Base-by-base conservation (phyloP, 306 rosid species). In the Prunus mongolica region DNA sequence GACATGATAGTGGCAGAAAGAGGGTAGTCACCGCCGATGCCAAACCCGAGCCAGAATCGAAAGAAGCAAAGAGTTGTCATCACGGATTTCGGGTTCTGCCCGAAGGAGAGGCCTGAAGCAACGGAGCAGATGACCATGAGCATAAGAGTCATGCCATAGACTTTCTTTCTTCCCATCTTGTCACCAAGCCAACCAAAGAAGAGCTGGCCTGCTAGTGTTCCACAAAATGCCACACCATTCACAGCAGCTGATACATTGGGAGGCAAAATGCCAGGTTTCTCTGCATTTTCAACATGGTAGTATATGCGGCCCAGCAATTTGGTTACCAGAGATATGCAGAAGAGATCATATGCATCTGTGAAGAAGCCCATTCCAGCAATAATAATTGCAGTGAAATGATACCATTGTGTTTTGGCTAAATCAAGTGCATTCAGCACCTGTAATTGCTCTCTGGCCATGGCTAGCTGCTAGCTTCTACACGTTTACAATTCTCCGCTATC, bases 171-270 rank as follows among this genome's bases (percentile, higher is more conserved):
- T 22, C 97, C 97, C 81, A 88, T 3, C 76, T 88, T 90, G 79
- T 92, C 96, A 2, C 97, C 96, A 5, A 92, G 86, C 96, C 96
- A 92, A n/a, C 96, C 97, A 13, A 92, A 92, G 86, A 88, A 92
- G 78, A 88, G 97, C 64, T 90, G 90, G 10, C 96, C 97, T 0
- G 87, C 57, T 18, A 92, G 76, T 4, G 96, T 92, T 71, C 97
- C 97, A 8, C 85, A 25, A 28, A 92, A 84, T 6, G 96, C 96
- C 0, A 92, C 93, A 6, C 96, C 91, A 25, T 92, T 92, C 0
- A 92, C 91, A 2, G 93, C 91, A 5, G 93, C 93, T 1, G 97
- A 67, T 1, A 90, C 90, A 5, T 85, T 76, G 3, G 97, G 93
- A 76, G 97, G 97, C 76, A 92, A 70, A 3, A 79, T n/a, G 0